Conservation (phyloP, 768 basidiomycete species). For the Phlegmacium glaucopus region DNA sequence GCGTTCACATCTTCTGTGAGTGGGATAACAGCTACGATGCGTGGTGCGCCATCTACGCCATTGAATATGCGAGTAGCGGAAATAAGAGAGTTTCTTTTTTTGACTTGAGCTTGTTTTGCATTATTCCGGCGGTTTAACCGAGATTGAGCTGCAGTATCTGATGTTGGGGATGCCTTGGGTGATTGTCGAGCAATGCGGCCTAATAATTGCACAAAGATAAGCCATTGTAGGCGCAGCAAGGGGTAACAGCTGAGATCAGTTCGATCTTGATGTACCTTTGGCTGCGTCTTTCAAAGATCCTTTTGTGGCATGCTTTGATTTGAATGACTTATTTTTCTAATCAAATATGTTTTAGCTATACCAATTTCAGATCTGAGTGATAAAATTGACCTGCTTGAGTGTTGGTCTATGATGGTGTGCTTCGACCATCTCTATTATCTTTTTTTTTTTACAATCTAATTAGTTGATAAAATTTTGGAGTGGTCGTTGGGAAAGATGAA, state of each 20-base stretch:
- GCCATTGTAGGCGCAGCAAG: too few species aligned
- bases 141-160: constrained; percentile 59
- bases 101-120: constrained; percentile 76
- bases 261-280: constrained; percentile 53
- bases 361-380: constrained; percentile 1
- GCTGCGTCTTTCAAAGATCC: constrained; percentile 77
- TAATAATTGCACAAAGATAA: constrained; percentile 21
- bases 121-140: constrained; percentile 79
- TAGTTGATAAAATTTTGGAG: too few species aligned
- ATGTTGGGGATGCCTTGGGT: constrained; percentile 45
- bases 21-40: constrained; percentile 87
- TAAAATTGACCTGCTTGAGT: constrained; percentile 66
- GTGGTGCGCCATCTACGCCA: constrained; percentile 73
- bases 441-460: too few species aligned
- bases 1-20: constrained; percentile 66
- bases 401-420: constrained; percentile 74
- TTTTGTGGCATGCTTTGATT: constrained; percentile 88
- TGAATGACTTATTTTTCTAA: constrained; percentile 89
- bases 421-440: constrained; percentile 32
- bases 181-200: constrained; percentile 57
- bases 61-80: constrained; percentile 76
- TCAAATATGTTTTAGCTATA: background rate
- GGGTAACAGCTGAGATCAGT: background rate
- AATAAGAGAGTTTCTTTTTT: constrained; percentile 66
- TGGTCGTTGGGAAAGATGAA: too few species aligned